phyloP scores from a whole-genome alignment of 2,329 filamentous ascomycete species.

The Sporothrix schenckii region DNA sequence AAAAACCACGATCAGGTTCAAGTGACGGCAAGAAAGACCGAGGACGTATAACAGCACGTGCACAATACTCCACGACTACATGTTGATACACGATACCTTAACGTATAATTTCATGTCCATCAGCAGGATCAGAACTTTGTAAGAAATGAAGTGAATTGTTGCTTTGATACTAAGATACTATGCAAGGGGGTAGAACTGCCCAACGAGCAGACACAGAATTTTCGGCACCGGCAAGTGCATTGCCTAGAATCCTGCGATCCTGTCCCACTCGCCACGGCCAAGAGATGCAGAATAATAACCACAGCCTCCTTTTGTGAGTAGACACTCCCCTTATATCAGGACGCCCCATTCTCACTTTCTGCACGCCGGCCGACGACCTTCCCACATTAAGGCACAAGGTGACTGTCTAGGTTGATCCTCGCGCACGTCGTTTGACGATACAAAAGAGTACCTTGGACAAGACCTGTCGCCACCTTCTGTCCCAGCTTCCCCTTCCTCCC shows the following conservation, averaged over 20 bases:
- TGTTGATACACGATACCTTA: neutral
- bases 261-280: neutral
- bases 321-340: neutral
- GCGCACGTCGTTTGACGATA: neutral
- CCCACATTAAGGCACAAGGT: neutral
- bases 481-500: neutral
- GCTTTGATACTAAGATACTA: constrained; percentile 4
- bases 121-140: neutral
- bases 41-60: neutral
- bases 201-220: neutral
- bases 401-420: neutral
- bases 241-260: neutral
- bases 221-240: neutral
- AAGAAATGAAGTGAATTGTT: constrained; percentile 21
- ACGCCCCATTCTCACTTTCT: constrained; percentile 6
- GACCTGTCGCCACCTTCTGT: neutral
- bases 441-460: neutral
- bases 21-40: neutral
- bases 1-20: too few relatives aligned
- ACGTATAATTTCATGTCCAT: neutral
- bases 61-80: neutral
- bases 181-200: neutral
- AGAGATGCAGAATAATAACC: neutral
- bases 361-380: neutral
- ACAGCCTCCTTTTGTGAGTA: neutral